Evolutionary conservation across 805 yeast species (phyloP).

Genomic region (Saccharomycopsis javanensis): DNA sequence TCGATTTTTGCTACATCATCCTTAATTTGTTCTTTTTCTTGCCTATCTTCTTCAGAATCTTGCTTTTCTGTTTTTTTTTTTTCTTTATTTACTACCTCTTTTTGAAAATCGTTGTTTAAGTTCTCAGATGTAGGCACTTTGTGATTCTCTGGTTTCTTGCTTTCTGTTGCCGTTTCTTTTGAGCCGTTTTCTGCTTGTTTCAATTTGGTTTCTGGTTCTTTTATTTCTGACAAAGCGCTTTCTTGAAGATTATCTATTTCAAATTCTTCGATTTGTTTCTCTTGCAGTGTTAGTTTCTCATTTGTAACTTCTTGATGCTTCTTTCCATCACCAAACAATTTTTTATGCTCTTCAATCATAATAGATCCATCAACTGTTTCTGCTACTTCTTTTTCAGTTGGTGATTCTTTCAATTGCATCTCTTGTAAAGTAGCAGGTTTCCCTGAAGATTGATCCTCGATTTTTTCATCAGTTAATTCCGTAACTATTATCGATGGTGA

Average conservation of each 20-base stretch:
- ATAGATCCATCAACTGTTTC: background rate
- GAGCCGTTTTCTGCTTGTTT: no score
- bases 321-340: background rate
- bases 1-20: slow-evolving; percentile 1
- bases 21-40: background rate
- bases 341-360: no score
- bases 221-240: background rate
- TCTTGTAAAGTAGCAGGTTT: background rate
- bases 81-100: background rate
- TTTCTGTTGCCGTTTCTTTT: no score
- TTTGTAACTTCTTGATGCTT: no score
- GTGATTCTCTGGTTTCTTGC: no score
- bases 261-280: background rate
- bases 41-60: background rate
- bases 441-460: background rate
- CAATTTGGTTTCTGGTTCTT: background rate
- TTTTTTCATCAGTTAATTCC: background rate
- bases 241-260: no score
- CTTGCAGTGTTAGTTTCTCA: background rate
- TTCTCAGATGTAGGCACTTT: no score
- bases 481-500: background rate
- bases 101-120: background rate
- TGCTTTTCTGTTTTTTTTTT: background rate
- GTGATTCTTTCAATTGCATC: background rate
- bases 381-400: background rate